Percentiles rank a stretch among this genome's conserved stretches.
These are phyloP conservation scores for Eucalyptus sp. DNA, from an alignment of 345 rosid genomes.

Conservation along the genomic window DNA sequence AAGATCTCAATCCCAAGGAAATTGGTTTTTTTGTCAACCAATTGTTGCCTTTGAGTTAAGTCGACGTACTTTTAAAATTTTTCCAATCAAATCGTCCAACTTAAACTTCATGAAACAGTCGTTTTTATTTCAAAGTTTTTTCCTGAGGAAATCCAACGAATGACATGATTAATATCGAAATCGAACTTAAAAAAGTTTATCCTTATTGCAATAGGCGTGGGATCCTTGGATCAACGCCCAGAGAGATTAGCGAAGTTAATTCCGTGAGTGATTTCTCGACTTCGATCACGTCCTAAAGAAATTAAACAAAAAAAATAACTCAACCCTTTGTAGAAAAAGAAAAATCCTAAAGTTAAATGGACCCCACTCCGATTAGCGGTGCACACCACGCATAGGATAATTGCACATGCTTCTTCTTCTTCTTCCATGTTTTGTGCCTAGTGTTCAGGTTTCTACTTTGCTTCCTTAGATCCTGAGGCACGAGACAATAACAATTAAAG, in stretches of 20 bases:
- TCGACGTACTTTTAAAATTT: neutral
- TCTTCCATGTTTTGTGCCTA: neutral
- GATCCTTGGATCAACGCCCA: neutral
- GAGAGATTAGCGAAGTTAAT: neutral
- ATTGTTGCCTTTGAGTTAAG: neutral
- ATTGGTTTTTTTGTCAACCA: neutral
- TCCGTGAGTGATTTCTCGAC: neutral
- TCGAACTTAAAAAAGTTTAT: neutral
- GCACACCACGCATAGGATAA: neutral
- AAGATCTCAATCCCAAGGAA: neutral
- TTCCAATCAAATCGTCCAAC: neutral
- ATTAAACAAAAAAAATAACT: neutral
- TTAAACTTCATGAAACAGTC: neutral
- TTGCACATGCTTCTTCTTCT: neutral
- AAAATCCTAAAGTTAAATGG: neutral
- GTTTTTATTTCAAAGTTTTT: neutral
- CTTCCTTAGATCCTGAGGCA: neutral
- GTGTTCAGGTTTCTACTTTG: neutral
- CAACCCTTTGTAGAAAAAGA: neutral
- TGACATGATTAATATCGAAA: neutral
- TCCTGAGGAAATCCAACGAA: neutral
- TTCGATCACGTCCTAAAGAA: neutral
- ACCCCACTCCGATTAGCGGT: neutral
- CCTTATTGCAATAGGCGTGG: neutral
- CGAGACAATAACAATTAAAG: neutral